Evolutionary conservation across 345 rosid genomes (phyloP), one percentile per base, ranked within the genome.

Genomic region (Populus nigra): DNA sequence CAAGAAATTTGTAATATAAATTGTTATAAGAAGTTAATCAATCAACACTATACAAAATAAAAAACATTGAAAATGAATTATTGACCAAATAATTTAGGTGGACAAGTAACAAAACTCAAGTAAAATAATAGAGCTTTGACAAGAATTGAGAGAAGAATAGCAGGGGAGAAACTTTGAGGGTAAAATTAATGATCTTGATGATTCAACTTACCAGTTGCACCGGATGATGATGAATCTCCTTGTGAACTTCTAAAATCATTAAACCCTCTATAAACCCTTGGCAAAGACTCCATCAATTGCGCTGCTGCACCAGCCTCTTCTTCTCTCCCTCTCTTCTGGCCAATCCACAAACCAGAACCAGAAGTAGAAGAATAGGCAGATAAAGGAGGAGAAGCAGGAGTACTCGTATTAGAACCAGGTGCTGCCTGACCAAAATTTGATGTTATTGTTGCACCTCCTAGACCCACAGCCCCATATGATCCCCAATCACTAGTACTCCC

Each of bases 301-400:
- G 83, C 8, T 23, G 65, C 73, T 57, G 66, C 71, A 47, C 18
- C 59, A 10, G 79, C 81, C 22, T 81, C 87, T 66, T 87, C 83
- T 43, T 84, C 82, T 43, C 88, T 78, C 36, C 76, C 79, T 69
- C 88, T 86, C 73, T 83, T 88, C 9, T 83, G 84, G 16, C 85
- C 89, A 77, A 79, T 70, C 83, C 84, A 79, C 53, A 47, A 73
- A 15, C 75, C 77, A n/a, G 85, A 82, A 22, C 77, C 81, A 45
- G 84, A 83, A 61, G 78, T 16, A 39, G 87, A 69, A 10, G 49
- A 57, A 50, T 49, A 66, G 36, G 72, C 35, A 13, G 86, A 74
- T n/a, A 77, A 43, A 49, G 86, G 20, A 39, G 78, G 47, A n/a
- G 86, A 71, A 57, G 79, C 53, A 29, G 80, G 65, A 18, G 73